Evolutionary conservation across 2,329 filamentous ascomycete genomes (phyloP), one percentile per base, ranked within the genome.

Genomic region (Dactylonectria estremocensis): DNA sequence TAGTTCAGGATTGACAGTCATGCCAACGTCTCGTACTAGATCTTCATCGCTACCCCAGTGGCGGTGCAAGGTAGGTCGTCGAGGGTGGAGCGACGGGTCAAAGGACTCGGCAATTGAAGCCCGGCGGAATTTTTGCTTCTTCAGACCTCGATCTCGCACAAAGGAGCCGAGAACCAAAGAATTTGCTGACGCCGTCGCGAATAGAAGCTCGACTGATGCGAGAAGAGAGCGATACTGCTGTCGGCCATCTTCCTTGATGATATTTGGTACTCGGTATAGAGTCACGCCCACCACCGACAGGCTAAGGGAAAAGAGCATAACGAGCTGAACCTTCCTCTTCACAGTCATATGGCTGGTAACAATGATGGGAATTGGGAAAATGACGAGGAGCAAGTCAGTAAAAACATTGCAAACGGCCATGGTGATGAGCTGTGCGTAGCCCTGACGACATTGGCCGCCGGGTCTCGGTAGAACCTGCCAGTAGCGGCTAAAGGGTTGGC

Each of bases 11-110:
- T 87, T 84, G 3, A 90, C 86, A 13, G 92, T 89, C 45, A 95
- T 89, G 8, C 95, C 95, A 3, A 97, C 76, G 67, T 91, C 93
- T 57, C 92, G 87, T 5, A 97, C 94, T 1, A 98, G 88, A 77
- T 98, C 94, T 77, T 97, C 95, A 74, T 98, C 95, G 73, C 94
- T 97, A 49, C 94, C 95, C 91, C 93, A 95, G 63, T 93, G 89
- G 56, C 89, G 88, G 67, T 91, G 82, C 50, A 91, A 69, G 11
- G 86, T 85, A 70, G 83, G 87, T 69, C 86, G 83, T 68, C 80
- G 83, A 18, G 81, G 75, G 48, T 75, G 74, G 61, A 75, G 76
- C 13, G 75, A 67, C 14, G 78, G 85, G 56, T 90, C 91, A 45
- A 92, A 83, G 1, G 93, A 95, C 46, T 90, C 89, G 49, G 87